These are phyloP conservation scores for Cyclostephanos invisitatus DNA, from an alignment of 108 stramenopile genomes.

Conservation along the genomic window DNA sequence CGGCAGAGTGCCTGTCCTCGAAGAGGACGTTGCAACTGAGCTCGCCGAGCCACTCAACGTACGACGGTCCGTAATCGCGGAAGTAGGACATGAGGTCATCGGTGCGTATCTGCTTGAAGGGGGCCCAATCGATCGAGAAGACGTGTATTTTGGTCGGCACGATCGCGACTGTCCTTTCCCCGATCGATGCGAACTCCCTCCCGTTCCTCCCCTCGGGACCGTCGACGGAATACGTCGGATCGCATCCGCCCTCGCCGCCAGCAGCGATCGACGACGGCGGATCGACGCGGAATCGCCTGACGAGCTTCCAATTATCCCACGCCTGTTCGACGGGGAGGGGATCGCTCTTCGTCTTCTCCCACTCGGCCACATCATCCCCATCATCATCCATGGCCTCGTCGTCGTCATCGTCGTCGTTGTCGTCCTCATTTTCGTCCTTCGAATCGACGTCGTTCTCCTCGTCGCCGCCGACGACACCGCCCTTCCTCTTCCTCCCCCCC, in stretches of 20 bases:
- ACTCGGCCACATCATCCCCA: constrained; percentile 39
- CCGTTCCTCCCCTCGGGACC: constrained; percentile 23
- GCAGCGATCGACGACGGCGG: constrained; percentile 51
- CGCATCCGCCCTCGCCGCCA: too few species aligned
- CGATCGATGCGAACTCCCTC: constrained; percentile 30
- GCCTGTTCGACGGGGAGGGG: constrained; percentile 66
- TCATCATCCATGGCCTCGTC: constrained; percentile 34
- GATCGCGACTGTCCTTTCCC: constrained; percentile 3
- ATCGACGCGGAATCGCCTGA: constrained; percentile 61
- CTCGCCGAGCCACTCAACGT: constrained; percentile 87
- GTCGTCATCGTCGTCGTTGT: constrained; percentile 41
- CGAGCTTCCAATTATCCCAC: constrained; percentile 81
- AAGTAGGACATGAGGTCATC: constrained; percentile 68
- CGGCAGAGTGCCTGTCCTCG: constrained; percentile 70
- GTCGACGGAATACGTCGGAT: constrained; percentile 16
- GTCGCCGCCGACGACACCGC: constrained; percentile 17
- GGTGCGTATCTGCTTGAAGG: constrained; percentile 86
- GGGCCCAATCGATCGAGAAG: constrained; percentile 79
- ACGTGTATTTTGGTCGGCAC: constrained; percentile 76
- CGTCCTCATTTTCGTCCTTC: constrained; percentile 40
- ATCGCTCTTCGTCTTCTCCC: constrained; percentile 49
- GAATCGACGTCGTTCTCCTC: constrained; percentile 15
- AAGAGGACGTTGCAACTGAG: constrained; percentile 74
- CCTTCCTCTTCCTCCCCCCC: constrained; percentile 32
- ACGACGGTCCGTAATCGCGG: constrained; percentile 73